A percentile compares a stretch with the other conserved stretches of the same genome.
Conservation (phyloP, 2,329 filamentous ascomycete genomes). For the Aspergillus sojae region DNA sequence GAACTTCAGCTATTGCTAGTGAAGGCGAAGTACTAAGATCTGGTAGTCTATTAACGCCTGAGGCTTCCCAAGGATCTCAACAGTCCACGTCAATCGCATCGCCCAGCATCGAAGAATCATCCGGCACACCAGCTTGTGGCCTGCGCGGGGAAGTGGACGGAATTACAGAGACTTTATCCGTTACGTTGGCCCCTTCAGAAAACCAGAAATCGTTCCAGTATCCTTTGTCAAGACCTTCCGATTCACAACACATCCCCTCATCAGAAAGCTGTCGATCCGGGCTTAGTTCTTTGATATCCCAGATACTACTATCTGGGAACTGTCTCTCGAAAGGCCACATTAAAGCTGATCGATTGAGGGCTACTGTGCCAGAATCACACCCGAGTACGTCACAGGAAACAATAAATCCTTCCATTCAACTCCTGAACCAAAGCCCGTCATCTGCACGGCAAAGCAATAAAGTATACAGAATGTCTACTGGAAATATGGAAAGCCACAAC, state of each 20-base stretch:
- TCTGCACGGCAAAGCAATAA: not conserved
- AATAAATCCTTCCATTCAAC: not conserved
- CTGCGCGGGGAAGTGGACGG: constrained; percentile 12
- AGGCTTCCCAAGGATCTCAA: not conserved
- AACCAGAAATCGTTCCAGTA: constrained; percentile 6
- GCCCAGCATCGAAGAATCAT: not conserved
- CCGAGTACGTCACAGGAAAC: not conserved
- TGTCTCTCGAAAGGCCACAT: not conserved
- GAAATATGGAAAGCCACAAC: constrained; percentile 26
- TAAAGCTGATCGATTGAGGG: not conserved
- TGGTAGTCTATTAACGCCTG: not conserved
- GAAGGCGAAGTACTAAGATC: not conserved
- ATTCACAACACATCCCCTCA: constrained; percentile 3
- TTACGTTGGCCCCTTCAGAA: not conserved
- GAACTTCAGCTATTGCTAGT: not conserved
- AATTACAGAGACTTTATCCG: constrained; percentile 27
- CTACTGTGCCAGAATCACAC: constrained; percentile 12
- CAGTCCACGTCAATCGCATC: not conserved
- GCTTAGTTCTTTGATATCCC: constrained; percentile 10
- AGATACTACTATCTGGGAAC: not conserved
- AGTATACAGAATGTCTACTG: not conserved
- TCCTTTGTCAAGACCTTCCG: not conserved
- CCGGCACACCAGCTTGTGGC: not conserved
- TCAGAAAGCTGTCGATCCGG: not conserved
- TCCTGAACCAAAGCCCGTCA: not conserved